Conservation (phyloP, 1,284 basidiomycete species). For the Malassezia vespertilionis region DNA sequence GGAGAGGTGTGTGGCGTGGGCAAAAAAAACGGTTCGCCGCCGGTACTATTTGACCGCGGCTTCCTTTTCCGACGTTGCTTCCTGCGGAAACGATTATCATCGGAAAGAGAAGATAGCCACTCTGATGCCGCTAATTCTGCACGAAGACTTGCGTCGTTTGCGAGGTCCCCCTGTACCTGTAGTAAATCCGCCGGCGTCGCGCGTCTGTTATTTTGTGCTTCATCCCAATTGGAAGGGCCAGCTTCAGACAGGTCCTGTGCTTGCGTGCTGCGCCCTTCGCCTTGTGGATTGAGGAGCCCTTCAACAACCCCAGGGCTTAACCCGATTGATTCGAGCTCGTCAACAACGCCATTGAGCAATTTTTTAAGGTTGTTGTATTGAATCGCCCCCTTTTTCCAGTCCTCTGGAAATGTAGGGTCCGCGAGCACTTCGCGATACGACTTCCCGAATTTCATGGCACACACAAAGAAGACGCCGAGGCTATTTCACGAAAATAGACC, state of each 20-base stretch:
- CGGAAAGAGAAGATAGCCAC: conserved; percentile 19
- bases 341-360: conserved; percentile 73
- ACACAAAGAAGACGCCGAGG: neutral
- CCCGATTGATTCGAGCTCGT: conserved; percentile 68
- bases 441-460: conserved; percentile 68
- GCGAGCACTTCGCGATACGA: conserved; percentile 61
- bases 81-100: conserved; percentile 8
- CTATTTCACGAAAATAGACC: too few relatives aligned
- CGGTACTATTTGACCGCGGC: conserved; percentile 2
- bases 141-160: neutral
- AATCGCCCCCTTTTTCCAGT: conserved; percentile 65
- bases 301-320: conserved; percentile 58
- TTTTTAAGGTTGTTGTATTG: conserved; percentile 89
- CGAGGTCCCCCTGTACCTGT: neutral
- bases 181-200: conserved; percentile 1
- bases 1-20: conserved; percentile 3
- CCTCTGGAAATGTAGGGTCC: conserved; percentile 58
- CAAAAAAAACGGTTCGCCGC: neutral
- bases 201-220: conserved; percentile 3
- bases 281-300: conserved; percentile 48
- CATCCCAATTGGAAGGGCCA: neutral
- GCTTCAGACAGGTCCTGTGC: neutral
- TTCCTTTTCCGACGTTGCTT: neutral
- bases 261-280: neutral
- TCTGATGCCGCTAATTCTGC: conserved; percentile 10